A percentile compares a stretch with the other conserved stretches of the same genome.
Evolutionary conservation across 2,329 filamentous ascomycete species (phyloP).

Genomic region (Plectosphaerella plurivora): DNA sequence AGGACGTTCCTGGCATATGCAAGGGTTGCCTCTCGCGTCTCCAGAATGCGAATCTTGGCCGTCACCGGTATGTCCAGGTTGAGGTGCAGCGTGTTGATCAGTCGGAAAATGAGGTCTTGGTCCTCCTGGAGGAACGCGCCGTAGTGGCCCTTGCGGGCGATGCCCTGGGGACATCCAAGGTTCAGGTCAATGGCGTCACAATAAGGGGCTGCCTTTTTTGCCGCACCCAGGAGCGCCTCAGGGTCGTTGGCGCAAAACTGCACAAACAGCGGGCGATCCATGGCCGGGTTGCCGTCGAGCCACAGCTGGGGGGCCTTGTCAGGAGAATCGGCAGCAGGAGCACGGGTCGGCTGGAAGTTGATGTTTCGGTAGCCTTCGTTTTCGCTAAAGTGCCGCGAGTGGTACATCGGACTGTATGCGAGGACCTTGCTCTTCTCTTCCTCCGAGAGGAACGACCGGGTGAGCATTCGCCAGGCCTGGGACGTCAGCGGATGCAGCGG

Average conservation of each 20-base stretch:
- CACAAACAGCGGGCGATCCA: constrained; percentile 88
- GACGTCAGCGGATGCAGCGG: not conserved
- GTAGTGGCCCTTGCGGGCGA: constrained; percentile 85
- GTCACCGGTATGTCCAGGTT: constrained; percentile 81
- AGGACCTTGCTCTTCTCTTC: constrained; percentile 63
- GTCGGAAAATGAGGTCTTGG: constrained; percentile 72
- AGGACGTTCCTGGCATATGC: constrained; percentile 87
- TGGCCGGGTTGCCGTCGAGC: constrained; percentile 80
- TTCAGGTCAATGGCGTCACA: constrained; percentile 97
- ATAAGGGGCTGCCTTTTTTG: constrained; percentile 72
- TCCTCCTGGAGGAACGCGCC: constrained; percentile 95
- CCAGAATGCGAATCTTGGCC: constrained; percentile 88
- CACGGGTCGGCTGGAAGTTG: constrained; percentile 69
- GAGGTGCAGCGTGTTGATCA: constrained; percentile 79
- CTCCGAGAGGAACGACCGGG: constrained; percentile 81
- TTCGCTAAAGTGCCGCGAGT: constrained; percentile 83
- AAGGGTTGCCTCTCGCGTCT: constrained; percentile 80
- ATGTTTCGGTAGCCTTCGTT: constrained; percentile 69
- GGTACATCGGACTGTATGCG: constrained; percentile 94
- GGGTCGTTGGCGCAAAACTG: constrained; percentile 94
- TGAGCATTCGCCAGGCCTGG: constrained; percentile 93
- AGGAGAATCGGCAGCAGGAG: constrained; percentile 15
- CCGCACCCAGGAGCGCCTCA: constrained; percentile 73
- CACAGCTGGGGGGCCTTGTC: constrained; percentile 34
- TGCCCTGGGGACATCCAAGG: constrained; percentile 92